A percentile compares a stretch with the other conserved stretches of the same genome.
Conservation (phyloP, 768 basidiomycete species). For the Flagelloscypha sp. region DNA sequence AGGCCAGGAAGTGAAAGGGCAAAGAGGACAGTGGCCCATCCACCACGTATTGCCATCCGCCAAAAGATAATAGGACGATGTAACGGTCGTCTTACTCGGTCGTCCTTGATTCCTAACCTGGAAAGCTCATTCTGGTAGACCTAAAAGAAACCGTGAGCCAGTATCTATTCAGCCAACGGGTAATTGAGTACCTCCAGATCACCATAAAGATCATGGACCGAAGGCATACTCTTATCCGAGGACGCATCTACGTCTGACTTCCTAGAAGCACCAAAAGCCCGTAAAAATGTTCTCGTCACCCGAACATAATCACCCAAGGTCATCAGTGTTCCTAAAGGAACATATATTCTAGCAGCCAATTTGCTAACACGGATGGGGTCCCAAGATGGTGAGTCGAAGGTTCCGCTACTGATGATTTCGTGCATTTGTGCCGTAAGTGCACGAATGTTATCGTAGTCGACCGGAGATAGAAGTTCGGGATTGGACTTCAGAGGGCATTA, state of each 20-base stretch:
- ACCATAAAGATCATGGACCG: no score
- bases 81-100: constrained; percentile 67
- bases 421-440: constrained; percentile 54
- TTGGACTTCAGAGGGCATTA: constrained; percentile 41
- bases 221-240: constrained; percentile 23
- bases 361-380: constrained; percentile 66
- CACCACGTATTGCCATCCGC: constrained; percentile 57
- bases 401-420: constrained; percentile 64
- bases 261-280: constrained; percentile 60
- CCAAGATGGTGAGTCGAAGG: constrained; percentile 83
- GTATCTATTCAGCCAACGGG: not conserved
- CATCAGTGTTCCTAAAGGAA: constrained; percentile 82
- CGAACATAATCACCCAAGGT: constrained; percentile 79
- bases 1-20: constrained; percentile 68
- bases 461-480: constrained; percentile 63
- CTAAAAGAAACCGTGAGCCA: constrained; percentile 25
- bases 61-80: constrained; percentile 44
- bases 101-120: constrained; percentile 71
- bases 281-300: constrained; percentile 65
- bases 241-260: no score
- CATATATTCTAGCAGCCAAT: constrained; percentile 73
- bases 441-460: constrained; percentile 54
- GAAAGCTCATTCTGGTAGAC: constrained; percentile 67
- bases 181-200: constrained; percentile 50
- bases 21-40: constrained; percentile 56